Conservation (phyloP, 2,329 filamentous ascomycete species). For the Penicillium sp. region DNA sequence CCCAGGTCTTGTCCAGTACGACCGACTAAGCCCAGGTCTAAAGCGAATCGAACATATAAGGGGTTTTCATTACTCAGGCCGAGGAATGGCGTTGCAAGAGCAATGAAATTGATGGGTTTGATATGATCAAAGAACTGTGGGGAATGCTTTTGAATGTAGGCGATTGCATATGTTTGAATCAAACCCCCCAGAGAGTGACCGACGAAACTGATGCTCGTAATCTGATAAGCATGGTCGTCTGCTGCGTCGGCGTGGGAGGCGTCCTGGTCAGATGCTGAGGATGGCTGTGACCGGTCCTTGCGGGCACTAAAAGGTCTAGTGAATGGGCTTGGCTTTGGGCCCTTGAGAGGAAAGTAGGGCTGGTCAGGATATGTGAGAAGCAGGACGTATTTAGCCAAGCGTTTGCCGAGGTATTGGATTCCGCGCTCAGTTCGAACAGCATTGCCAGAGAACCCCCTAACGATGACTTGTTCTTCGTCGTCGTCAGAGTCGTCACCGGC, state of each 20-base stretch:
- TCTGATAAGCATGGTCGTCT: slow-evolving; percentile 66
- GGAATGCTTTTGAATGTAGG: slow-evolving; percentile 95
- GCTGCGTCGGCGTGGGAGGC: slow-evolving; percentile 42
- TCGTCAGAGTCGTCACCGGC: slow-evolving; percentile 37
- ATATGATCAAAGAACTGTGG: slow-evolving; percentile 87
- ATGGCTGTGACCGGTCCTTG: slow-evolving; percentile 33
- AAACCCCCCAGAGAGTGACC: slow-evolving; percentile 89
- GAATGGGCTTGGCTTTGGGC: slow-evolving; percentile 52
- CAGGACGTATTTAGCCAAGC: slow-evolving; percentile 87
- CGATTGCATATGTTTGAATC: slow-evolving; percentile 90
- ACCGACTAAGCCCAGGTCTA: slow-evolving; percentile 96
- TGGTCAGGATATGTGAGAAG: slow-evolving; percentile 92
- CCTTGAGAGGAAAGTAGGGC: slow-evolving; percentile 73
- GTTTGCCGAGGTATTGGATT: slow-evolving; percentile 95
- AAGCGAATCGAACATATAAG: slow-evolving; percentile 92
- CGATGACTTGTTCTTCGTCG: slow-evolving; percentile 74
- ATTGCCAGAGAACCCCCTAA: slow-evolving; percentile 87
- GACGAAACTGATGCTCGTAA: slow-evolving; percentile 94
- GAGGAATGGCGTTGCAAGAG: slow-evolving; percentile 82
- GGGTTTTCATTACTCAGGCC: slow-evolving; percentile 97
- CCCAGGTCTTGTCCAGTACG: slow-evolving; percentile 93
- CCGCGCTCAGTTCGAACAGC: slow-evolving; percentile 88
- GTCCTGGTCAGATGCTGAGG: slow-evolving; percentile 35
- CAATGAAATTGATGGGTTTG: slow-evolving; percentile 85
- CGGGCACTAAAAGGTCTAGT: slow-evolving; percentile 50